Base-by-base conservation (phyloP, 2,329 filamentous ascomycete species). In the Phaeosphaeriaceae sp. region DNA sequence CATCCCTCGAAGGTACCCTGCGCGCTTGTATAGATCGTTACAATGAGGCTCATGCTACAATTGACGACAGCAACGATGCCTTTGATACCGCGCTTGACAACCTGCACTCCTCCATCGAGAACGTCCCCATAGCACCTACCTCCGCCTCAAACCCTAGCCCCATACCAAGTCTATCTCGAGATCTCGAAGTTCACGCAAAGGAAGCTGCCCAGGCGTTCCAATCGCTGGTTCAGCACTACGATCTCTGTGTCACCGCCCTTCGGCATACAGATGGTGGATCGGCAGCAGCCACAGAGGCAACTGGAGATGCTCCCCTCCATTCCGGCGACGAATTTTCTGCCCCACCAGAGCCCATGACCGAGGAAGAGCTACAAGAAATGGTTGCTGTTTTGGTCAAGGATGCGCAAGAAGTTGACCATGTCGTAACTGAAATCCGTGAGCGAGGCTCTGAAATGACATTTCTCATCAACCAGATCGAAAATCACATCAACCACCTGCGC, bases 171-270 rank as follows among this genome's bases (percentile, higher is more conserved):
- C 67, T 81, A 32, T 81, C 82, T 55, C 75, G 75, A 43, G 67
- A 72, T 2, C 80, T 96, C 29, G 86, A 92, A 56, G 80, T 80
- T 12, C 86, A 93, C 60, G 92, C 92, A 0, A 86, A 89, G 54
- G 85, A 87, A 62, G 93, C 95, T 86, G 93, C 92, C 4, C 81
- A 87, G 48, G 81, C 91, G 4, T 83, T 97, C 1, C 84, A 90
- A 48, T 91, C 88, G 1, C 78, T 97, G 3, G 92, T 91, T 6
- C 84, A 83, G 20, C 93, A 97, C 74, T 97, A 96, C 69, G 93
- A 97, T 71, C 84, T 96, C 57, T 97, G 93, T 71, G 90, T 96
- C 12, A 93, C 88, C 1, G 93, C 93, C 1, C 87, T 97, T 35
- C 89, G 92, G 51, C 91, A 93, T 42, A 97, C 92, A 3, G 92